Conservation (phyloP, 345 rosid species). For the Pugionium dolabratum region DNA sequence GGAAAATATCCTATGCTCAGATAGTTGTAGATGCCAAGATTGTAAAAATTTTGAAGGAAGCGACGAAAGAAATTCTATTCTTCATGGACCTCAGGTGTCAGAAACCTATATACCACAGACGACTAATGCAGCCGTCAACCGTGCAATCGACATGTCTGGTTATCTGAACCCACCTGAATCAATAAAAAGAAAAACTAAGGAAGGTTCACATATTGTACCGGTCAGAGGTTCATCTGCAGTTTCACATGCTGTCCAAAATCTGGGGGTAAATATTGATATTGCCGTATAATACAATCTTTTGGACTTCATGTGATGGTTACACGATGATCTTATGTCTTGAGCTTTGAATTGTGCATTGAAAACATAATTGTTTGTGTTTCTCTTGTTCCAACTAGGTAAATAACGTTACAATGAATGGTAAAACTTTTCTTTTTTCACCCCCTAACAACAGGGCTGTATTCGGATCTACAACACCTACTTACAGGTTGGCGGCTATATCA, state of each 20-base stretch:
- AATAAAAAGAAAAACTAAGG: constrained; percentile 62
- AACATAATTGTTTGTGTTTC: constrained; percentile 10
- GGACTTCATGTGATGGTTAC: constrained; percentile 8
- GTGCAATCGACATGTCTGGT: constrained; percentile 66
- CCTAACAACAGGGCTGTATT: constrained; percentile 41
- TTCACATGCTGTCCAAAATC: constrained; percentile 35
- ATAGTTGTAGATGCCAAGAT: constrained; percentile 79
- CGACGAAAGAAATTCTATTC: constrained; percentile 58
- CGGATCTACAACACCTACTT: constrained; percentile 47
- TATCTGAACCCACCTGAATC: constrained; percentile 46
- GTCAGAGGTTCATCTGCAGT: constrained; percentile 37
- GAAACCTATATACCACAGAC: constrained; percentile 56
- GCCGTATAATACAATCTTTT: not conserved
- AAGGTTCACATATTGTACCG: constrained; percentile 33
- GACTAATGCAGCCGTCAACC: constrained; percentile 68
- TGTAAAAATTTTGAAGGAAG: constrained; percentile 83
- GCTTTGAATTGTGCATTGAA: constrained; percentile 7
- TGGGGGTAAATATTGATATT: constrained; percentile 43
- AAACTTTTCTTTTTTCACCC: constrained; percentile 42
- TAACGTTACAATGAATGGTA: constrained; percentile 31
- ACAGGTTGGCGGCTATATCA: constrained; percentile 47
- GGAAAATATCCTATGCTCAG: constrained; percentile 78
- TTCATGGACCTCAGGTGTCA: constrained; percentile 50
- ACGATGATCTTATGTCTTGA: not conserved
- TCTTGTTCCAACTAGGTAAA: constrained; percentile 40